Percentiles rank a stretch among this genome's conserved stretches.
phyloP scores from a whole-genome alignment of 352 stramenopile species.

The Thraustochytrium striatum region DNA sequence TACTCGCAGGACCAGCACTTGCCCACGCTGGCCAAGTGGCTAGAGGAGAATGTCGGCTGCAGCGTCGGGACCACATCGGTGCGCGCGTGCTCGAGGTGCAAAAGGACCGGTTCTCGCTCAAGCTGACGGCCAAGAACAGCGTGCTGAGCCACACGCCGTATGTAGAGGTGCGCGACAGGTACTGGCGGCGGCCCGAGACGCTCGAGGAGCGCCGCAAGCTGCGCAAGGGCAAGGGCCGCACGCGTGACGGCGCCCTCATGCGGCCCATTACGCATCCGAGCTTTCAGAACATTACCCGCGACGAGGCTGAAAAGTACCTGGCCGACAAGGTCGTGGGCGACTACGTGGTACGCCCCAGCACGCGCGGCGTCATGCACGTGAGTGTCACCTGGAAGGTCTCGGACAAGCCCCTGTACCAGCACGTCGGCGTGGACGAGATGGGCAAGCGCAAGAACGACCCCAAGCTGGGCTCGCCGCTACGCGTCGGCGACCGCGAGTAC shows the following conservation, averaged over 20 bases:
- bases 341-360: slow-evolving; percentile 53
- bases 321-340: background rate
- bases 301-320: slow-evolving; percentile 54
- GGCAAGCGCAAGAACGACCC: slow-evolving; percentile 37
- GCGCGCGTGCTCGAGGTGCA: slow-evolving; percentile 39
- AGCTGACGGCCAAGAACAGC: slow-evolving; percentile 15
- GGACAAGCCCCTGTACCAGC: slow-evolving; percentile 52
- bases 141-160: slow-evolving; percentile 12
- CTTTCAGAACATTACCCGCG: slow-evolving; percentile 56
- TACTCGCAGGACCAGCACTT: background rate
- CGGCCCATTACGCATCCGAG: slow-evolving; percentile 55
- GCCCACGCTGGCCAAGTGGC: background rate
- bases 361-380: slow-evolving; percentile 52
- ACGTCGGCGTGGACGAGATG: slow-evolving; percentile 53
- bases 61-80: background rate
- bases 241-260: slow-evolving; percentile 33
- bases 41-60: slow-evolving; percentile 11
- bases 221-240: slow-evolving; percentile 42
- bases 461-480: slow-evolving; percentile 50
- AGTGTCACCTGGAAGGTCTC: slow-evolving; percentile 56
- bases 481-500: slow-evolving; percentile 54
- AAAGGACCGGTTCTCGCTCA: slow-evolving; percentile 30
- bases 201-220: slow-evolving; percentile 20
- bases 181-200: slow-evolving; percentile 5
- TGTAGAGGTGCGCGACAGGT: slow-evolving; percentile 21